Evolutionary conservation across 139 green algal species (phyloP).

Genomic region (Micractinium sp.): DNA sequence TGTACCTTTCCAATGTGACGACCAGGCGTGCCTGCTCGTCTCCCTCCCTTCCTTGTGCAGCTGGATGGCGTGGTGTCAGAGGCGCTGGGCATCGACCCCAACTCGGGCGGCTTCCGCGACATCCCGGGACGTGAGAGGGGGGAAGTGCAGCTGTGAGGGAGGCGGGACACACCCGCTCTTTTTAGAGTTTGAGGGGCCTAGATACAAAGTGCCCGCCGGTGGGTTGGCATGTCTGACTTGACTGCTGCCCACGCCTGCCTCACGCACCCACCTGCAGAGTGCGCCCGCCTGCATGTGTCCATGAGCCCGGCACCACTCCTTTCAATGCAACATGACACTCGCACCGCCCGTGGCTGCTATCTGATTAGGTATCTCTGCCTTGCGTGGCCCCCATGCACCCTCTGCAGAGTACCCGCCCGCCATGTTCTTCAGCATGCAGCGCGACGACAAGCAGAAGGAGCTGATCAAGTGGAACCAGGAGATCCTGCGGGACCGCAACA

Average conservation of each 20-base stretch:
- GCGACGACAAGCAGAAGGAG: conserved; percentile 11
- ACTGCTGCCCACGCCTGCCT: too few relatives aligned
- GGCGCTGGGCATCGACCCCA: conserved; percentile 19
- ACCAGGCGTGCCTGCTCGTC: too few relatives aligned
- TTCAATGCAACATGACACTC: background rate
- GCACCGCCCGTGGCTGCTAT: background rate
- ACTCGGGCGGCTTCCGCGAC: conserved; percentile 8
- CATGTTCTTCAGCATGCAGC: conserved; percentile 20
- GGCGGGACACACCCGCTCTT: too few relatives aligned
- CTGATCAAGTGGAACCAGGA: background rate
- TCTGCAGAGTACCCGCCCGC: conserved; percentile 29
- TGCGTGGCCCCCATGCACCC: too few relatives aligned
- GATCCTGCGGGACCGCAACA: background rate
- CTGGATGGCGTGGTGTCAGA: conserved; percentile 26
- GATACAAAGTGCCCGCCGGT: too few relatives aligned
- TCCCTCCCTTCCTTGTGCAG: background rate
- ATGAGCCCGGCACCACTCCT: too few relatives aligned
- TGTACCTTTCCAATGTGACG: too few relatives aligned
- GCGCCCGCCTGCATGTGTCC: background rate
- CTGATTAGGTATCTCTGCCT: too few relatives aligned
- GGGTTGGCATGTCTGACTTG: too few relatives aligned
- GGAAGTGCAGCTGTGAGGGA: background rate
- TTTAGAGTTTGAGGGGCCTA: too few relatives aligned
- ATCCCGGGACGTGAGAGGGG: background rate
- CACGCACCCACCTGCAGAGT: too few relatives aligned